Evolutionary conservation across 176 grass and related monocot species (phyloP), one percentile per base, ranked within the genome.

Genomic region (Triticum timopheevii): DNA sequence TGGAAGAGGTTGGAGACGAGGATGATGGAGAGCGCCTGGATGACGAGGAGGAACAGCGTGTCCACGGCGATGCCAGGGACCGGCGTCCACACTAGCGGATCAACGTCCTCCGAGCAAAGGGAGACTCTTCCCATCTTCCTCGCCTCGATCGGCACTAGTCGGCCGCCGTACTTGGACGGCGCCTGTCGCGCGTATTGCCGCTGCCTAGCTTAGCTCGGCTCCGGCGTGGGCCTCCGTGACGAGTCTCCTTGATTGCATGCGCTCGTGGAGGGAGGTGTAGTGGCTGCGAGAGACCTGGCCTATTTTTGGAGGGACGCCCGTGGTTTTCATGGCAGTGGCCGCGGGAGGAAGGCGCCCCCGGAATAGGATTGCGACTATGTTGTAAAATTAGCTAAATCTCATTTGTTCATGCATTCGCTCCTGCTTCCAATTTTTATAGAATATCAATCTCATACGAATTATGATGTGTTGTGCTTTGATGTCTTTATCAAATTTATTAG

Each of bases 1-100:
- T 91, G 89, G 35, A 91, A 5, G 76, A 91, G 73, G 76, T 59
- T 87, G 76, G 35, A 23, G 81, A 91, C 61, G 81, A 84, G 0
- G 76, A 91, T 74, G 68, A 87, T 81, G 81, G 69, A 59, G 17
- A 84, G 27, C 10, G 76, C 81, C 69, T 91, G 85, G 89, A 91
- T 75, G 69, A 73, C 62, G 20, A 91, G 68, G 68, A 91, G 85
- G 85, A 91, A 87, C 22, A 91, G 61, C 34, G 70, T 91, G 89
- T 91, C 89, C 34, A 87, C 67, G 22, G 89, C 61, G 28, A 91
- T 79, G 85, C 89, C 85, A 5, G 89, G 89, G 81, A 91, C 20
- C 7, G 76, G 85, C 35, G 89, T 80, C 22, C 42, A 2, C 15
- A 61, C 85, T 0, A 69, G 1, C 1, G 2, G n/a, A 28, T 91